Conservation (phyloP, 306 rosid species). For the Nissolia schottii region DNA sequence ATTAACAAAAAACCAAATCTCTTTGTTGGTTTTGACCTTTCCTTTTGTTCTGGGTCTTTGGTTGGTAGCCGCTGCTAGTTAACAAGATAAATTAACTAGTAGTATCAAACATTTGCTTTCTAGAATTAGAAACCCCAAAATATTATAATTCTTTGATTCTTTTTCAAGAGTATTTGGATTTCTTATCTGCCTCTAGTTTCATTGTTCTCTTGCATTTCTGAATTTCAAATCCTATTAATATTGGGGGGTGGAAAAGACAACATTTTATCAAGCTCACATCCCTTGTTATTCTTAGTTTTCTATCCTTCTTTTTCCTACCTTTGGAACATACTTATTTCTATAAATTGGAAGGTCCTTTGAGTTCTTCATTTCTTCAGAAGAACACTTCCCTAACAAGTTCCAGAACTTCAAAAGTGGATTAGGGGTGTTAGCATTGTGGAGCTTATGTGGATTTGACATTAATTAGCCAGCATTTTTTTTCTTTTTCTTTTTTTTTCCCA, state of each 20-base stretch:
- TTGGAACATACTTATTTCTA: slow-evolving; percentile 20
- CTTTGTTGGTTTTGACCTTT: slow-evolving; percentile 39
- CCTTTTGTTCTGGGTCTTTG: slow-evolving; percentile 50
- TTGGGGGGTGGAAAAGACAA: slow-evolving; percentile 71
- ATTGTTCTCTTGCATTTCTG: slow-evolving; percentile 35
- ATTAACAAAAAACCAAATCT: slow-evolving; percentile 53
- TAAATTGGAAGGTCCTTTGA: slow-evolving; percentile 42
- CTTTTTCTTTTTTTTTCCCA: too few species aligned
- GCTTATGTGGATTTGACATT: too few species aligned
- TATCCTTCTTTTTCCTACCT: not conserved
- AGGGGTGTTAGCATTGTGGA: too few species aligned
- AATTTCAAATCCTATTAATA: slow-evolving; percentile 41
- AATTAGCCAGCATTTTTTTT: too few species aligned
- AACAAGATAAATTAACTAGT: slow-evolving; percentile 46
- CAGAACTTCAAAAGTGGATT: too few species aligned
- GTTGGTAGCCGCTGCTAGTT: slow-evolving; percentile 64
- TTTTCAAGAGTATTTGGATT: slow-evolving; percentile 25
- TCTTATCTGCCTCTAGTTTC: slow-evolving; percentile 30
- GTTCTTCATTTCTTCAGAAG: slow-evolving; percentile 28
- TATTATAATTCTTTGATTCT: slow-evolving; percentile 71
- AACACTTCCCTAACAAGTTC: too few species aligned
- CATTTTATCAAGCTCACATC: slow-evolving; percentile 25
- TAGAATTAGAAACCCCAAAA: slow-evolving; percentile 56
- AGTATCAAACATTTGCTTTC: slow-evolving; percentile 40
- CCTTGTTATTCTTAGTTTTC: not conserved